phyloP scores from a whole-genome alignment of 345 rosid species.

The Draba incana region DNA sequence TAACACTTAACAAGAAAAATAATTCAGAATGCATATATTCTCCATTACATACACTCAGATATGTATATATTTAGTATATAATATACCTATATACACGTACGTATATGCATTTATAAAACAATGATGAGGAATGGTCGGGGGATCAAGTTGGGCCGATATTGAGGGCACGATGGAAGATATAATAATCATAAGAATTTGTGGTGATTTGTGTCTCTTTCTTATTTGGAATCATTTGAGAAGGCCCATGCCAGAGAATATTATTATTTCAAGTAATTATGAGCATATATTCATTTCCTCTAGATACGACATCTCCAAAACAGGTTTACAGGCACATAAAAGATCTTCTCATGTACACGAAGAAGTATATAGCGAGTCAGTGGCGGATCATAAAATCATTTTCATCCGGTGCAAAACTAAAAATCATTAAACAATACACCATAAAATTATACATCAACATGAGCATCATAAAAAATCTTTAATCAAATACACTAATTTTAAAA shows the following conservation, averaged over 20 bases:
- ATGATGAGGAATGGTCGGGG: constrained; percentile 41
- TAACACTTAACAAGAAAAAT: not conserved
- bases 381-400: no score
- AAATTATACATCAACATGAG: no score
- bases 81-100: not conserved
- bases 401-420: no score
- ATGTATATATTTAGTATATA: no score
- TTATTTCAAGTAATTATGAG: constrained; percentile 48
- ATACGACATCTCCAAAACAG: constrained; percentile 28
- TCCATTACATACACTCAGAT: no score
- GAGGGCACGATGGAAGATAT: constrained; percentile 45
- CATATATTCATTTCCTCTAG: constrained; percentile 30
- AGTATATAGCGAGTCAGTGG: not conserved
- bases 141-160: constrained; percentile 45
- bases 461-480: no score
- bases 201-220: constrained; percentile 60
- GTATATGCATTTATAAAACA: constrained; percentile 36
- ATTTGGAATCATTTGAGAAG: constrained; percentile 58
- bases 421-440: no score
- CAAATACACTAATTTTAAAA: no score
- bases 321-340: constrained; percentile 16
- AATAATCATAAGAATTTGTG: constrained; percentile 37
- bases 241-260: constrained; percentile 77
- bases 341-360: not conserved
- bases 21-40: not conserved